Conservation (phyloP, 1,284 basidiomycete genomes). For the Leccinum pachyderme region DNA sequence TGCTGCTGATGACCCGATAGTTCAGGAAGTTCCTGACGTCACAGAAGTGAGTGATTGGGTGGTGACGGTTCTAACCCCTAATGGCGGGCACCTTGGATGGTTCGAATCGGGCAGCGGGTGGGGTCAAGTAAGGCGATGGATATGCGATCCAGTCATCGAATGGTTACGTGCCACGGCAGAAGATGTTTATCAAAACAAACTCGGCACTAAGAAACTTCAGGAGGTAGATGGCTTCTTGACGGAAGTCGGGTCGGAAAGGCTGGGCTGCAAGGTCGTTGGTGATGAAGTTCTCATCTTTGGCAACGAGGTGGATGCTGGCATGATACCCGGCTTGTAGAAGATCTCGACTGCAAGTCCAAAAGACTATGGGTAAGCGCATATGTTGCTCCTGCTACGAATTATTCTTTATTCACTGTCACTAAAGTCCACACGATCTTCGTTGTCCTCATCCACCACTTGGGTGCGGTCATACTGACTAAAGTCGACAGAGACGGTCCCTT, state of each 20-base stretch:
- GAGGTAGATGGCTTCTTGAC: conserved; percentile 59
- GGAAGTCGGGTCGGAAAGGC: conserved; percentile 40
- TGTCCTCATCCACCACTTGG: conserved; percentile 55
- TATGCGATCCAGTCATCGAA: conserved; percentile 69
- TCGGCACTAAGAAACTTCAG: conserved; percentile 32
- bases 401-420: conserved; percentile 74
- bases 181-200: conserved; percentile 42
- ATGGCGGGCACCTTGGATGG: conserved; percentile 96
- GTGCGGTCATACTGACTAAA: conserved; percentile 82
- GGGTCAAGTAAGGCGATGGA: conserved; percentile 61
- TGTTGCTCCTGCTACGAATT: conserved; percentile 11
- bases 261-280: conserved; percentile 45
- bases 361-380: conserved; percentile 16
- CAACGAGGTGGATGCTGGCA: conserved; percentile 36
- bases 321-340: conserved; percentile 44
- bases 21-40: conserved; percentile 59
- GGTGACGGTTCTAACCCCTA: conserved; percentile 69
- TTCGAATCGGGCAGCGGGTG: conserved; percentile 60
- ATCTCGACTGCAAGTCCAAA: conserved; percentile 10
- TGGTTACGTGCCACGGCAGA: conserved; percentile 67
- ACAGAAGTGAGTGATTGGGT: conserved; percentile 62
- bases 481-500: conserved; percentile 83
- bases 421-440: conserved; percentile 63
- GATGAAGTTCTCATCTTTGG: conserved; percentile 39
- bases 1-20: conserved; percentile 90